Percentiles rank a stretch among this genome's conserved stretches.
Conservation (phyloP, 352 stramenopile genomes). For the Elongisporangium anandrum region DNA sequence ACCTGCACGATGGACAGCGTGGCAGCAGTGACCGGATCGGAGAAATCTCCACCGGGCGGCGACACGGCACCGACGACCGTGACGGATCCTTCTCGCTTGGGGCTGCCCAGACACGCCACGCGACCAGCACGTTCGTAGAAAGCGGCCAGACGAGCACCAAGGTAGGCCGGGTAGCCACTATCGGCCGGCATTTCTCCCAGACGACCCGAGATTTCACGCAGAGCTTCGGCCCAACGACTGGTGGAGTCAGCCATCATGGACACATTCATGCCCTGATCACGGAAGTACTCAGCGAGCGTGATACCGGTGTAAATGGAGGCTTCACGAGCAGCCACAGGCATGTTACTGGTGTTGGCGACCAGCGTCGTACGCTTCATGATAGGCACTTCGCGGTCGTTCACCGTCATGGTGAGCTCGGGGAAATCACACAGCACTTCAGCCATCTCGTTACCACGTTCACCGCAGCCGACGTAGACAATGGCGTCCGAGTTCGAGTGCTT, state of each 20-base stretch:
- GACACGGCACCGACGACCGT: constrained; percentile 99
- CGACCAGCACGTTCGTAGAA: constrained; percentile 99
- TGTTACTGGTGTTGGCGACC: constrained; percentile 99
- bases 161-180: constrained; percentile 95
- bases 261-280: constrained; percentile 98
- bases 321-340: constrained; percentile 99
- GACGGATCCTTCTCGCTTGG: constrained; percentile 97
- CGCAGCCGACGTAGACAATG: constrained; percentile 99
- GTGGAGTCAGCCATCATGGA: constrained; percentile 99
- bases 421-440: constrained; percentile 98
- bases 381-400: constrained; percentile 96
- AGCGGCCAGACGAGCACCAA: constrained; percentile 97
- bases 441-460: constrained; percentile 99
- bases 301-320: constrained; percentile 99
- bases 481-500: constrained; percentile 99
- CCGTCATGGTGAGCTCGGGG: constrained; percentile 98
- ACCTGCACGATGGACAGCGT: constrained; percentile 99
- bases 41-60: constrained; percentile 99
- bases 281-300: constrained; percentile 98
- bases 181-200: constrained; percentile 99
- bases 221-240: constrained; percentile 98
- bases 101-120: constrained; percentile 96
- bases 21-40: constrained; percentile 98
- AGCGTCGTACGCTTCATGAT: constrained; percentile 99
- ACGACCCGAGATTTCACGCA: constrained; percentile 99